phyloP scores from a whole-genome alignment of 176 grass and related monocot genomes.

The Rhynchospora pubera region DNA sequence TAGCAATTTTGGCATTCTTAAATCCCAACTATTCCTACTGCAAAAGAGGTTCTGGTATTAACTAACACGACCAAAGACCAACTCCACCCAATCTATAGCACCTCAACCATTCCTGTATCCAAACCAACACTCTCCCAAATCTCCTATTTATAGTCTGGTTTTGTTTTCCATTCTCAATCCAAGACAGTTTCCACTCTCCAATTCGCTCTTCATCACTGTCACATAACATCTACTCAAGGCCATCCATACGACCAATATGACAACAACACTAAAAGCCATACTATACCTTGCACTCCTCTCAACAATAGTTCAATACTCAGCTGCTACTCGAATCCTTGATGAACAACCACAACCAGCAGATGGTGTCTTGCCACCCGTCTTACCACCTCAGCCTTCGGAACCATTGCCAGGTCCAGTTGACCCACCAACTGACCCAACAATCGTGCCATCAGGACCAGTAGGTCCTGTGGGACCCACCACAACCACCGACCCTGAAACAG shows the following conservation, averaged over 20 bases:
- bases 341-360: slow-evolving; percentile 25
- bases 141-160: slow-evolving; percentile 5
- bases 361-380: neutral
- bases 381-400: slow-evolving; percentile 35
- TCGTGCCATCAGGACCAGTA: neutral
- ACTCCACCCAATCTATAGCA: slow-evolving; percentile 7
- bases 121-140: neutral
- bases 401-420: slow-evolving; percentile 30
- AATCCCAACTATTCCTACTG: neutral
- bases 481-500: neutral
- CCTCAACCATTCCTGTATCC: slow-evolving; percentile 3
- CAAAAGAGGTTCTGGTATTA: slow-evolving; percentile 15
- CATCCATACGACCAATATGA: slow-evolving; percentile 1
- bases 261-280: slow-evolving; percentile 10
- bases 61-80: slow-evolving; percentile 5
- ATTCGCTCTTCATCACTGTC: neutral
- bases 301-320: slow-evolving; percentile 1
- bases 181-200: neutral
- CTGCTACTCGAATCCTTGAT: slow-evolving; percentile 38
- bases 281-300: slow-evolving; percentile 30
- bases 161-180: slow-evolving; percentile 3
- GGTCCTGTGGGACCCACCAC: neutral
- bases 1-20: neutral
- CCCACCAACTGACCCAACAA: slow-evolving; percentile 23
- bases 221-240: neutral